Percentiles rank a stretch among this genome's conserved stretches.
Conservation (phyloP, 2,329 filamentous ascomycete genomes). For the Cladosporium sp. region DNA sequence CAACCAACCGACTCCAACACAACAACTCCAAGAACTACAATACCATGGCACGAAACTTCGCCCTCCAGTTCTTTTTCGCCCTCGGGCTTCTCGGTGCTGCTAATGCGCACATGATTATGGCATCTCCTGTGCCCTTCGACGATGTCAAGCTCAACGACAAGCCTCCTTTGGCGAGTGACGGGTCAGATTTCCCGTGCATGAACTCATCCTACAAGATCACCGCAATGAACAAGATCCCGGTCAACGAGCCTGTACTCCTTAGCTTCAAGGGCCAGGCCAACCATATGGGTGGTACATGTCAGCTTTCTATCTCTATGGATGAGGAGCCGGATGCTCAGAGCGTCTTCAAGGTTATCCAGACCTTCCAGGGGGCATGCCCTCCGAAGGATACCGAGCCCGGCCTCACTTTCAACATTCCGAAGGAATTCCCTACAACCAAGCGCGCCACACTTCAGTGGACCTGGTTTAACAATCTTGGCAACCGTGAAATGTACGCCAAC, state of each 20-base stretch:
- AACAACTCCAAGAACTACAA: constrained; percentile 6
- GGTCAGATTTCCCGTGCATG: constrained; percentile 75
- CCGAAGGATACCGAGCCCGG: constrained; percentile 51
- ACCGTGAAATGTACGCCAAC: constrained; percentile 97
- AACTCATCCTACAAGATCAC: constrained; percentile 37
- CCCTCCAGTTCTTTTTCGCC: constrained; percentile 38
- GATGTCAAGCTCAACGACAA: constrained; percentile 48
- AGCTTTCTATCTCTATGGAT: constrained; percentile 75
- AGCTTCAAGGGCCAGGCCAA: constrained; percentile 65
- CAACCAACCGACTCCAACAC: not conserved
- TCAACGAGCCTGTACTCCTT: constrained; percentile 57
- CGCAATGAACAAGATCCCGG: constrained; percentile 53
- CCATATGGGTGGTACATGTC: constrained; percentile 88
- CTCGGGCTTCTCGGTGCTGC: constrained; percentile 31
- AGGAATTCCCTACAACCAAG: constrained; percentile 61
- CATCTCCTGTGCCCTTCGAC: constrained; percentile 59
- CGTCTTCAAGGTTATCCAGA: constrained; percentile 82
- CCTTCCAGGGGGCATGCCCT: constrained; percentile 79
- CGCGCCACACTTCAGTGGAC: constrained; percentile 78
- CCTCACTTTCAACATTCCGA: constrained; percentile 59
- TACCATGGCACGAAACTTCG: constrained; percentile 10
- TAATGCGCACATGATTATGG: constrained; percentile 71
- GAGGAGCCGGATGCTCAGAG: constrained; percentile 58
- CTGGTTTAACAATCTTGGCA: constrained; percentile 79
- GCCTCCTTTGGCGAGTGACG: constrained; percentile 49